A percentile compares a stretch with the other conserved stretches of the same genome.
phyloP scores from a whole-genome alignment of 2,329 filamentous ascomycete species.

The Calonectria multiphialidica region DNA sequence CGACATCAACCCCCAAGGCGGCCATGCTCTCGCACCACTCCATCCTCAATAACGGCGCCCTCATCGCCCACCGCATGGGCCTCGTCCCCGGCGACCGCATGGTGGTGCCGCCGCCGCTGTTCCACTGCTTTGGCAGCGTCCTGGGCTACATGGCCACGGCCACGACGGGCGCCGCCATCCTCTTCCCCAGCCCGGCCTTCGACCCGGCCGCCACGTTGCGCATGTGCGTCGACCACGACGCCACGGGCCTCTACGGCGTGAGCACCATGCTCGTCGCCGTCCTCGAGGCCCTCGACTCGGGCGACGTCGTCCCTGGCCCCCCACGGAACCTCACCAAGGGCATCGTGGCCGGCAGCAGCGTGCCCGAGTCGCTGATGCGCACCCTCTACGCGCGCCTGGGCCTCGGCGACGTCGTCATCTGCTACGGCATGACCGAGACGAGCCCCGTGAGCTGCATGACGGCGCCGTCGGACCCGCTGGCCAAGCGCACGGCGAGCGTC shows the following conservation, averaged over 20 bases:
- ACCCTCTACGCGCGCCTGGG: slow-evolving; percentile 81
- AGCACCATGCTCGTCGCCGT: slow-evolving; percentile 95
- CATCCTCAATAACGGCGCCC: slow-evolving; percentile 92
- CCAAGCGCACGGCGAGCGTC: slow-evolving; percentile 80
- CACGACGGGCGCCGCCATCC: slow-evolving; percentile 81
- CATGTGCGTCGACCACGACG: slow-evolving; percentile 65
- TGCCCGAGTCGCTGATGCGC: slow-evolving; percentile 85
- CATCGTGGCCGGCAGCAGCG: slow-evolving; percentile 88
- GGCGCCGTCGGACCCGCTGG: slow-evolving; percentile 78
- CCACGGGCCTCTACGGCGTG: slow-evolving; percentile 84
- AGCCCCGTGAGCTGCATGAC: slow-evolving; percentile 86
- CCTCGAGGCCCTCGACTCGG: slow-evolving; percentile 77
- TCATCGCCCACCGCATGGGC: slow-evolving; percentile 88
- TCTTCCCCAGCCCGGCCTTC: slow-evolving; percentile 90
- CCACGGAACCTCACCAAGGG: slow-evolving; percentile 77
- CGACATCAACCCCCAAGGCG: slow-evolving; percentile 90
- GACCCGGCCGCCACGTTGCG: slow-evolving; percentile 79
- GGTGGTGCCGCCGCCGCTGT: slow-evolving; percentile 87
- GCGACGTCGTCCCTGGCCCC: slow-evolving; percentile 38
- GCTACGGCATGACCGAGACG: slow-evolving; percentile 97
- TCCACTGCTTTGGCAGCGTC: slow-evolving; percentile 91
- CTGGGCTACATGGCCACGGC: slow-evolving; percentile 97
- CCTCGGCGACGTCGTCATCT: slow-evolving; percentile 86
- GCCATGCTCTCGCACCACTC: slow-evolving; percentile 86
- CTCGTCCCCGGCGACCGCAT: slow-evolving; percentile 80